Base-by-base conservation (phyloP, 2,329 filamentous ascomycete species). In the Zymoseptoria brevis region DNA sequence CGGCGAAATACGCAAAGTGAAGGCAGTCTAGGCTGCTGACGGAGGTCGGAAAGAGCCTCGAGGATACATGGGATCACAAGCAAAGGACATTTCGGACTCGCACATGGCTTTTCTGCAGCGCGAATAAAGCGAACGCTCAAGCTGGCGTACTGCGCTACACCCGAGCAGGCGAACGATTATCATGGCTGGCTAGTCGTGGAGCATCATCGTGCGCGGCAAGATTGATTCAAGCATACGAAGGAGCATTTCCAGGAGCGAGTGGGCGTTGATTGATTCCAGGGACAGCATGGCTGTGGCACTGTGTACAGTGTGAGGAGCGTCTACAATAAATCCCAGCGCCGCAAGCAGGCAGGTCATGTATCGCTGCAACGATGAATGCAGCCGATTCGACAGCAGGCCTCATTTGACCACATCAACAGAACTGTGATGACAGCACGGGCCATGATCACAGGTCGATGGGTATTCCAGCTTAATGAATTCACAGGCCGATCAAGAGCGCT, bases 1-100 rank as follows among this genome's bases (percentile, higher is more conserved):
- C 89, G 52, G 80, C 81, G 68, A 83, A 85, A 67, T 90, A 91
- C 73, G 91, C 91, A 57, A 75, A 45, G 35, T 45, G 35, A 45
- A n/a, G 3, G 16, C 35, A 16, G 35, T 16, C 9, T 41, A 41
- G 8, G 5, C 11, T 45, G 35, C 35, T 45, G 13, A 16, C 13
- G 16, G 13, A 45, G 13, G 13, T 45, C 35, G 35, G 35, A n/a
- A 45, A 45, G 35, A n/a, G 35, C 13, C 16, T n/a, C n/a, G 35
- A n/a, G 35, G 35, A 45, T n/a, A 6, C 13, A 45, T n/a, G 35
- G 6, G 35, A 45, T 45, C 16, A 45, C 7, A 16, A 45, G 35
- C 35, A 16, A 6, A 16, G 22, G 35, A 45, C 35, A 16, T 45
- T 2, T n/a, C 13, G 13, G 35, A n/a, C n/a, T n/a, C 35, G 1